phyloP scores from a whole-genome alignment of 176 grass and related monocot genomes.

The Raddia distichophylla region DNA sequence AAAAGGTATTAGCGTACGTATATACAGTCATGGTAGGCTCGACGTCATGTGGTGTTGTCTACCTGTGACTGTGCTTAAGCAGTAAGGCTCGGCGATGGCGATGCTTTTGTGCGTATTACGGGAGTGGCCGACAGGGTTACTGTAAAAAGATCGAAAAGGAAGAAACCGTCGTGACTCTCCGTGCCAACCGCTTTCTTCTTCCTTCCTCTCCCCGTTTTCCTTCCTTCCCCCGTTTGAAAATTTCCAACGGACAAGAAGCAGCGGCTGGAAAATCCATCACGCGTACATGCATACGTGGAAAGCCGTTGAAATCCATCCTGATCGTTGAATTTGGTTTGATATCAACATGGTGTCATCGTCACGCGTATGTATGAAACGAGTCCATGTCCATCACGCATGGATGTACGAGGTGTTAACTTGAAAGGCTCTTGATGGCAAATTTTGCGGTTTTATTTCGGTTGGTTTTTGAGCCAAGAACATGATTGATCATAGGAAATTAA shows the following conservation, averaged over 20 bases:
- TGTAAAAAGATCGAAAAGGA: conserved; percentile 53
- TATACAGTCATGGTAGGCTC: background rate
- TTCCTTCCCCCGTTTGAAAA: conserved; percentile 32
- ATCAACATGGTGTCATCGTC: background rate
- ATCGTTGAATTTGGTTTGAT: no score
- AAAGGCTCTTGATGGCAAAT: background rate
- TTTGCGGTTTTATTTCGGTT: conserved; percentile 23
- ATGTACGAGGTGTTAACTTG: background rate
- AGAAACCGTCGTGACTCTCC: conserved; percentile 48
- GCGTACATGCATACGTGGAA: no score
- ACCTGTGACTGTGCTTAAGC: background rate
- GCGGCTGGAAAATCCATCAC: no score
- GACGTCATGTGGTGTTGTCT: background rate
- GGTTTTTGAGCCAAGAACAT: conserved; percentile 17
- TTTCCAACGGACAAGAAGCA: conserved; percentile 15
- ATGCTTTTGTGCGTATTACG: conserved; percentile 23
- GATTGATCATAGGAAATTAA: background rate
- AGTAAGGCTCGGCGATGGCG: background rate
- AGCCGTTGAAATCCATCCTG: no score
- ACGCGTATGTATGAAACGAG: conserved; percentile 8
- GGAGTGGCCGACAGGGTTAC: conserved; percentile 51
- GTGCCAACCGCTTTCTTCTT: conserved; percentile 26
- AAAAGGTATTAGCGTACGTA: conserved; percentile 28
- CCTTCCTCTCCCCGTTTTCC: background rate
- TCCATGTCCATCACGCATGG: background rate